Evolutionary conservation across 192 early-diverging fungal genomes (phyloP).

Genomic region (Backusella macrospora): DNA sequence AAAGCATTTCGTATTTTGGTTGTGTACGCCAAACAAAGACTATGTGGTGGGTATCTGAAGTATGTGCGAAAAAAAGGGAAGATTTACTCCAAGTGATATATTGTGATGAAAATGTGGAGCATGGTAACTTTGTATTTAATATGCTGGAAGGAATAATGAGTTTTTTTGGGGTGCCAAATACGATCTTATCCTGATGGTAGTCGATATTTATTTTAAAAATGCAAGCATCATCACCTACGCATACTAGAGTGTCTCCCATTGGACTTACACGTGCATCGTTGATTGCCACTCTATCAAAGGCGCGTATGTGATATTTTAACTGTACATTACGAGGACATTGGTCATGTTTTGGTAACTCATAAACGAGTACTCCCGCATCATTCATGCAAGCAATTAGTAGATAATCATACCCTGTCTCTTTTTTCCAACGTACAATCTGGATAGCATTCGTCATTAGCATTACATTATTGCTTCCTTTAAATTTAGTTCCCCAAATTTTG

Average conservation of each 20-base stretch:
- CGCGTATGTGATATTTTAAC: constrained; percentile 24
- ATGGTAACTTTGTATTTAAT: neutral
- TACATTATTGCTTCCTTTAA: constrained; percentile 33
- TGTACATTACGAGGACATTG: constrained; percentile 18
- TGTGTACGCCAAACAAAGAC: constrained; percentile 50
- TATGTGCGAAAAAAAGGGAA: constrained; percentile 52
- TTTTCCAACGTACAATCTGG: constrained; percentile 36
- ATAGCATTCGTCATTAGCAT: constrained; percentile 37
- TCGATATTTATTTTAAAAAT: constrained; percentile 12
- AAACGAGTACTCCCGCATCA: constrained; percentile 39
- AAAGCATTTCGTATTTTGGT: constrained; percentile 39
- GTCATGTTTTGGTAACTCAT: constrained; percentile 32
- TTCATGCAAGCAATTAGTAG: constrained; percentile 38
- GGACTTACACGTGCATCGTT: constrained; percentile 56
- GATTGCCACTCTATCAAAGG: constrained; percentile 35
- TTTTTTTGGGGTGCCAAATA: constrained; percentile 10
- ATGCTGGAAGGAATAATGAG: neutral
- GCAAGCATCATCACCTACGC: constrained; percentile 46
- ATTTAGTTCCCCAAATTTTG: constrained; percentile 42
- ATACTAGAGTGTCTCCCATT: constrained; percentile 47
- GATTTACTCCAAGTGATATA: constrained; percentile 50
- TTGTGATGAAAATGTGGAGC: constrained; percentile 43
- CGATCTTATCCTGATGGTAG: neutral
- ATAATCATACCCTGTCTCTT: constrained; percentile 9
- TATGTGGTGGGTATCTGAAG: constrained; percentile 44